A percentile compares a stretch with the other conserved stretches of the same genome.
phyloP scores from a whole-genome alignment of 129 eudicot species.

The Erigeron canadensis region DNA sequence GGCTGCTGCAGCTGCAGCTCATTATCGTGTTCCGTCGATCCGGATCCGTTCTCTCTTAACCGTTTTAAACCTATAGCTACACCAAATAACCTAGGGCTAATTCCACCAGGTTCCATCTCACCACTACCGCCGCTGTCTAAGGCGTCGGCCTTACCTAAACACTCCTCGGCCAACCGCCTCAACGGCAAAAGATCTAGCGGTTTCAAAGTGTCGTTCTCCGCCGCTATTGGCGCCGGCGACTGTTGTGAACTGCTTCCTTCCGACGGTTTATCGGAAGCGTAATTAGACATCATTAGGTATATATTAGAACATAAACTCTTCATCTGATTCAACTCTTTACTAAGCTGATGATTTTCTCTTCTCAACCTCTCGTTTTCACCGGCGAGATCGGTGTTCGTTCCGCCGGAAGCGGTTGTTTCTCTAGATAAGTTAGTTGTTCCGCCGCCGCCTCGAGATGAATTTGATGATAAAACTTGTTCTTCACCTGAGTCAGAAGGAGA shows the following conservation, averaged over 20 bases:
- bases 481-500: slow-evolving; percentile 79
- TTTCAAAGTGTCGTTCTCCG: slow-evolving; percentile 10
- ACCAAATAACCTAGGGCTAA: slow-evolving; percentile 63
- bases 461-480: slow-evolving; percentile 82
- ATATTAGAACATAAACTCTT: slow-evolving; percentile 69
- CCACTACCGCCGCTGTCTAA: neutral
- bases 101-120: slow-evolving; percentile 20
- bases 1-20: slow-evolving; percentile 61
- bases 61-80: slow-evolving; percentile 72
- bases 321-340: slow-evolving; percentile 67
- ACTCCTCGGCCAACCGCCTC: slow-evolving; percentile 43
- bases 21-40: slow-evolving; percentile 34
- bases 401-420: slow-evolving; percentile 32
- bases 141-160: neutral
- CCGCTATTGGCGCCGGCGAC: neutral
- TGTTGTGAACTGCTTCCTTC: slow-evolving; percentile 36
- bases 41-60: slow-evolving; percentile 40
- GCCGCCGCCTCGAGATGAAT: slow-evolving; percentile 64
- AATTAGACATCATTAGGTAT: slow-evolving; percentile 61
- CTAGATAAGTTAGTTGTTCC: slow-evolving; percentile 23
- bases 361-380: slow-evolving; percentile 76
- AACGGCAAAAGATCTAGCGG: slow-evolving; percentile 66
- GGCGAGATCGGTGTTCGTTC: slow-evolving; percentile 47
- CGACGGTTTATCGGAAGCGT: slow-evolving; percentile 36
- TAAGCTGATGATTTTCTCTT: slow-evolving; percentile 70